phyloP scores from a whole-genome alignment of 2,329 filamentous ascomycete genomes.

The Fusarium compactum region DNA sequence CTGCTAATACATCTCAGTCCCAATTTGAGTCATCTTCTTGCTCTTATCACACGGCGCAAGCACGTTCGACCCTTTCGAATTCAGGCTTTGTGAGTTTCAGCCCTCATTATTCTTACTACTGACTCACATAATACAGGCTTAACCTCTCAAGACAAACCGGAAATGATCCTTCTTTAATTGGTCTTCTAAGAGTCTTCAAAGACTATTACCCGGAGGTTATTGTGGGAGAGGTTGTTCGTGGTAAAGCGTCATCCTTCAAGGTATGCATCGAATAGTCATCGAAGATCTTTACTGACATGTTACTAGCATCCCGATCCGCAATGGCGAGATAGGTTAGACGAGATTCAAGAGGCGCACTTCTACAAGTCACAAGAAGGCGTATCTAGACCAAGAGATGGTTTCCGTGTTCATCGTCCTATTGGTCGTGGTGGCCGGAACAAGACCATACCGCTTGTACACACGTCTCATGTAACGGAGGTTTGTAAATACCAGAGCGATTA shows the following conservation, averaged over 20 bases:
- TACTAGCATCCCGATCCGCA: constrained; percentile 77
- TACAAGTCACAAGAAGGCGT: constrained; percentile 59
- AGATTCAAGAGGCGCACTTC: constrained; percentile 71
- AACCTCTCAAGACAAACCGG: constrained; percentile 70
- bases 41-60: constrained; percentile 81
- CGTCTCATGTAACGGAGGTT: constrained; percentile 77
- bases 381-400: constrained; percentile 60
- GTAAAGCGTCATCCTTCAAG: constrained; percentile 72
- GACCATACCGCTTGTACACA: constrained; percentile 77
- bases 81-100: constrained; percentile 71
- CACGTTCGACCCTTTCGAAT: constrained; percentile 89
- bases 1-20: constrained; percentile 56
- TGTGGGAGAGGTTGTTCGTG: constrained; percentile 74
- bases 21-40: constrained; percentile 80
- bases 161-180: constrained; percentile 79
- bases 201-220: constrained; percentile 93
- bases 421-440: constrained; percentile 49
- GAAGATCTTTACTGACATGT: constrained; percentile 23
- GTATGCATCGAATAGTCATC: constrained; percentile 48
- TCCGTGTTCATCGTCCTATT: constrained; percentile 69
- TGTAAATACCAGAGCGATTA: constrained; percentile 29
- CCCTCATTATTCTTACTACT: not conserved
- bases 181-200: constrained; percentile 84
- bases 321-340: constrained; percentile 77
- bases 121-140: constrained; percentile 57